Base-by-base conservation (phyloP, 1,284 basidiomycete species). In the Takashimella tepidaria region DNA sequence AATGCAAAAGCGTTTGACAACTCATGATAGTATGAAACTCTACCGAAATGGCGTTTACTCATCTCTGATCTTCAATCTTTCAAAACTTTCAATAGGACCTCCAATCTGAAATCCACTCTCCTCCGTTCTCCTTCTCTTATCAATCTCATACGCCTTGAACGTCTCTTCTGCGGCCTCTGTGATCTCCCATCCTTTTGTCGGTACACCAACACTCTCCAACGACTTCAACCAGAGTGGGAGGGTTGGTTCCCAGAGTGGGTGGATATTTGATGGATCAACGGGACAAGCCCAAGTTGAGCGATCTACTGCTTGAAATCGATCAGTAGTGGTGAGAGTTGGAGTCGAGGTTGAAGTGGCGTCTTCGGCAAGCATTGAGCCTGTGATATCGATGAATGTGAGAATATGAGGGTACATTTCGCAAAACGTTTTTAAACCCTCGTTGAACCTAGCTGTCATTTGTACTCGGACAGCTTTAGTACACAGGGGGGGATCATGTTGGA, bases 191-290 rank as follows among this genome's bases (percentile, higher is more conserved):
- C 41, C 46, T 5, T 64, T 60, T 4, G 62, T 63, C 3, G 62
- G 61, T 22, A 74, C 54, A 3, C 69, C 70, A 1, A 55, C 49
- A 21, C 40, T 45, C 24, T 48, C 51, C 31, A 74, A 53, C 45
- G 52, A 63, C 25, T 63, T 59, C 40, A 68, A 51, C 72, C 72
- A 74, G 2, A 74, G 61, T 1, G 72, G 72, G 37, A 72, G 52
- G 3, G 72, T 72, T 45, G 68, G 66, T 56, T 74, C 72, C 70
- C 70, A 74, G 10, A 70, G 51, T 10, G 70, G 70, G 58, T 74
- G 72, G 37, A 74, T 68, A 45, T 72, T 74, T 11, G 65, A 67
- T 19, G 62, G 62, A 53, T 74, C 72, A 0, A 68, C 67, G 12
- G 67, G 66, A 55, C 68, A 70, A 1, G 67, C 69, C 68, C 69